Conservation (phyloP, 768 basidiomycete species). For the Tephrocybe sp. region DNA sequence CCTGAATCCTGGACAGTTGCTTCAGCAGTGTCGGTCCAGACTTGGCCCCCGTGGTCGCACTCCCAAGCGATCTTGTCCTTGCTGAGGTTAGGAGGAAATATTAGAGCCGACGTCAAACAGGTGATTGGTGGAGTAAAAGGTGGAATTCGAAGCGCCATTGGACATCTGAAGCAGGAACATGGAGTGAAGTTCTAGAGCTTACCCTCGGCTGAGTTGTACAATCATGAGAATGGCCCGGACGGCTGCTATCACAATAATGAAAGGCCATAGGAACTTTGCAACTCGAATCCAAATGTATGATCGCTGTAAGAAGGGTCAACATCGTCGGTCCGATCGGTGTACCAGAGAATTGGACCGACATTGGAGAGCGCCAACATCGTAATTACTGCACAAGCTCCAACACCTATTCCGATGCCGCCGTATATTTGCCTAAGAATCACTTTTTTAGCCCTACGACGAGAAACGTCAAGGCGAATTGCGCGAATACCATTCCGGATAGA, state of each 20-base stretch:
- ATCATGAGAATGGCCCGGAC: conserved; percentile 73
- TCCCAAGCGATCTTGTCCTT: conserved; percentile 73
- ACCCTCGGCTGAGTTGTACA: conserved; percentile 71
- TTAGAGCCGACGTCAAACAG: conserved; percentile 15
- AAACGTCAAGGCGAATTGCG: conserved; percentile 8
- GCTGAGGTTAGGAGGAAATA: conserved; percentile 32
- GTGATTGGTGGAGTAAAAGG: conserved; percentile 4
- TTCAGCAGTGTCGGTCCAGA: conserved; percentile 49
- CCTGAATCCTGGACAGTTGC: conserved; percentile 41
- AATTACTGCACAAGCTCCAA: conserved; percentile 51
- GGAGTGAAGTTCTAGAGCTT: conserved; percentile 29
- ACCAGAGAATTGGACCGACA: conserved; percentile 37
- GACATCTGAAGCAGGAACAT: conserved; percentile 5
- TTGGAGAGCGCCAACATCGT: conserved; percentile 62
- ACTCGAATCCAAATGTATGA: conserved; percentile 70
- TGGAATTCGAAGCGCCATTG: conserved; percentile 4
- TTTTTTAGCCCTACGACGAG: conserved; percentile 33
- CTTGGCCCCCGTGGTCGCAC: conserved; percentile 68
- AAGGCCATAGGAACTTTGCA: conserved; percentile 68
- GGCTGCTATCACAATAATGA: conserved; percentile 62
- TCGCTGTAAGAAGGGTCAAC: conserved; percentile 41
- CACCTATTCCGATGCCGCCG: conserved; percentile 60
- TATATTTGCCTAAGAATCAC: conserved; percentile 57
- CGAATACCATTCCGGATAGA: conserved; percentile 62
- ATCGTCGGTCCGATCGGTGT: conserved; percentile 15